These are phyloP conservation scores for Ophiosphaerella korrae DNA, from an alignment of 2,329 filamentous ascomycete genomes.

Conservation along the genomic window DNA sequence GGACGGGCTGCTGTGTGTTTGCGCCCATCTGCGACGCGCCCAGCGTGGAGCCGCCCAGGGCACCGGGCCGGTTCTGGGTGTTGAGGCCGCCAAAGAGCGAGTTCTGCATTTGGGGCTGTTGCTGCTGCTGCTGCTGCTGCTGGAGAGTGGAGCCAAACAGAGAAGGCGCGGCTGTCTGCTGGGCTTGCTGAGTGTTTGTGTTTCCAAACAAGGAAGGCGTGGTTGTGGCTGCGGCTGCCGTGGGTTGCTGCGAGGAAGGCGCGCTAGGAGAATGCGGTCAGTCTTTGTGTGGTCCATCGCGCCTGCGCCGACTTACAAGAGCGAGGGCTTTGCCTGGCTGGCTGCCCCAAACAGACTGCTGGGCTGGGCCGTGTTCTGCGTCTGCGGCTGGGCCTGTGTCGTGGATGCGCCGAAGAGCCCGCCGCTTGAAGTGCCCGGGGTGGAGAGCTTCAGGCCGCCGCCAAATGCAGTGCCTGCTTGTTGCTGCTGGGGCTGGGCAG, in stretches of 20 bases:
- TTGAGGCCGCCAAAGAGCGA: constrained; percentile 41
- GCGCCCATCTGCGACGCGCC: constrained; percentile 33
- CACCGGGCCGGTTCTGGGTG: constrained; percentile 33
- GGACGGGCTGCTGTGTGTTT: constrained; percentile 34
- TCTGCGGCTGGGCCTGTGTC: constrained; percentile 35
- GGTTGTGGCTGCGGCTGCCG: neutral
- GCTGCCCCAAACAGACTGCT: constrained; percentile 41
- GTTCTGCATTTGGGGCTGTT: constrained; percentile 37
- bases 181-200: neutral
- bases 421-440: constrained; percentile 28
- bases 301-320: constrained; percentile 42
- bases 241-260: constrained; percentile 37
- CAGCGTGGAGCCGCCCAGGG: constrained; percentile 30
- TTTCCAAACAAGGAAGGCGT: constrained; percentile 1
- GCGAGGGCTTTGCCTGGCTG: constrained; percentile 39
- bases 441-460: constrained; percentile 30
- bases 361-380: constrained; percentile 27
- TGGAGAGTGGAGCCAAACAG: constrained; percentile 39
- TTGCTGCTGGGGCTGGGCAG: constrained; percentile 35
- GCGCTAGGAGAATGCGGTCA: constrained; percentile 40
- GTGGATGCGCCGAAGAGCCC: constrained; percentile 45
- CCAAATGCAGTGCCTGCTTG: constrained; percentile 45
- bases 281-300: constrained; percentile 18
- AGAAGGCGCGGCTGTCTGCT: constrained; percentile 26
- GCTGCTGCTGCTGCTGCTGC: constrained; percentile 35